Conservation (phyloP, 129 eudicot genomes). For the sunflower (Helianthus annuus) region HanXRQr2.0-SUNRISE NC_035445.2:157023129-157023628, state of each 20-base stretch:
- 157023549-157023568: neutral
- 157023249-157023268: too few relatives aligned
- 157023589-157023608: conserved; percentile 42
- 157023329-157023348: too few relatives aligned
- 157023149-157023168: too few relatives aligned
- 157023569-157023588: conserved; percentile 6
- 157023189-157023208: too few relatives aligned
- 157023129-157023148: too few relatives aligned
- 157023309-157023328: too few relatives aligned
- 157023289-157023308: too few relatives aligned
- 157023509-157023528: conserved; percentile 12
- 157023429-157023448: conserved; percentile 73
- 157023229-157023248: too few relatives aligned
- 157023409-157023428: conserved; percentile 70
- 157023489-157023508: conserved; percentile 56
- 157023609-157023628: conserved; percentile 66
- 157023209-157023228: too few relatives aligned
- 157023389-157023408: conserved; percentile 70
- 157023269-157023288: too few relatives aligned
- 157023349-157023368: neutral
- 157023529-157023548: conserved; percentile 11
- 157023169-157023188: too few relatives aligned
- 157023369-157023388: conserved; percentile 68
- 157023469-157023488: conserved; percentile 67
- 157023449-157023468: conserved; percentile 68